phyloP scores from a whole-genome alignment of 108 stramenopile species.

The Fragilariopsis cylindrus region DNA sequence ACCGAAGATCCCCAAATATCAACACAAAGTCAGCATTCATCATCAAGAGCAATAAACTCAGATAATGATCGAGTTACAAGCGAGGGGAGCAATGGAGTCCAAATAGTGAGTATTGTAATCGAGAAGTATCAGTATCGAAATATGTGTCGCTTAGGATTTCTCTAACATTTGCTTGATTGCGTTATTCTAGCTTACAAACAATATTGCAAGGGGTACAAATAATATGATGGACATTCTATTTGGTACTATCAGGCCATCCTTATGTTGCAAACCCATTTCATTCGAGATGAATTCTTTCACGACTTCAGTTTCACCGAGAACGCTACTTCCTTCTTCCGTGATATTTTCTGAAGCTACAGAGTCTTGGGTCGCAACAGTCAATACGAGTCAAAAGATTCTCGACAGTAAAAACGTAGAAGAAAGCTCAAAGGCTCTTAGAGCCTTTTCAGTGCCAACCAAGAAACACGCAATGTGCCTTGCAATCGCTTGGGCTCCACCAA shows the following conservation, averaged over 20 bases:
- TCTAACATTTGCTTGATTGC: not conserved
- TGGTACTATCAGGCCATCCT: constrained; percentile 21
- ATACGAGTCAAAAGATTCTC: constrained; percentile 61
- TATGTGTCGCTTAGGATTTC: not conserved
- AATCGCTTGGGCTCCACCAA: constrained; percentile 50
- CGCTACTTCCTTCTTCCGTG: constrained; percentile 71
- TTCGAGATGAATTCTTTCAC: constrained; percentile 13
- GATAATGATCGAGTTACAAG: not conserved
- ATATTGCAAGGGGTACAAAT: constrained; percentile 42
- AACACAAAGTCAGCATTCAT: not conserved
- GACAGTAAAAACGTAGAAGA: constrained; percentile 48
- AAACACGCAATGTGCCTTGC: constrained; percentile 48
- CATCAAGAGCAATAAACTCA: constrained; percentile 1
- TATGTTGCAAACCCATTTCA: constrained; percentile 12
- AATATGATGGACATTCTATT: constrained; percentile 50
- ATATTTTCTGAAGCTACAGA: constrained; percentile 59
- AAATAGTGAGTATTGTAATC: constrained; percentile 1
- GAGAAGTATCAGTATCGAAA: not conserved
- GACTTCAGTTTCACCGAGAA: constrained; percentile 44
- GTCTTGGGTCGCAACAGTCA: constrained; percentile 55
- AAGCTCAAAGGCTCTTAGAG: constrained; percentile 42
- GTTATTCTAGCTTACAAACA: constrained; percentile 14
- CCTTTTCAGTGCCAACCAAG: constrained; percentile 47
- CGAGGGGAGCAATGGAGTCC: not conserved
- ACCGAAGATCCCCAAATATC: too few species aligned